Evolutionary conservation across 345 rosid genomes (phyloP), one percentile per base, ranked within the genome.

Genomic region (Tarenaya hassleriana): DNA sequence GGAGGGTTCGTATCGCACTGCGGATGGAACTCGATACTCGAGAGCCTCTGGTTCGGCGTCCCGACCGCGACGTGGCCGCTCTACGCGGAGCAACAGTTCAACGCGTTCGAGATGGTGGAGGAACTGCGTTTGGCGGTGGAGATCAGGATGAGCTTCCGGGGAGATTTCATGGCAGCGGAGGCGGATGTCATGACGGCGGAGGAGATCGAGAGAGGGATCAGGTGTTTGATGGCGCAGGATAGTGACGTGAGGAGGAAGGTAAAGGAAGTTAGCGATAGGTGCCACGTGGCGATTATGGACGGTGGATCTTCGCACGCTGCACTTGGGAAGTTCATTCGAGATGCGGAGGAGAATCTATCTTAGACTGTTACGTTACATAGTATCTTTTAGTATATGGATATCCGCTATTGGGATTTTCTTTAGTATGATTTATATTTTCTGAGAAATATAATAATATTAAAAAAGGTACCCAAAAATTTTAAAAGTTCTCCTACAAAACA

Each of bases 21-120:
- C 7, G 86, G 86, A 1, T 81, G 88, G 88, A 78, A 80, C 43
- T 83, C 92, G 0, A 66, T 21, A 0, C 17, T 80, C 3, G 88
- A 83, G 61, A 75, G 80, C 16, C 24, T 78, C 13, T 76, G 83
- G 83, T 73, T 67, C 13, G 81, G 78, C 1, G 77, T 77, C 16
- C 83, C 78, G 0, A 50, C 62, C 0, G 78, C 80, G 1, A 58
- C 76, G 0, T 77, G 85, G 83, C 94, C 88, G 19, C 56, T 64
- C 0, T 59, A 54, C n/a, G 58, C 61, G 0, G 83, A 84, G 47
- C 94, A 84, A 16, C 82, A 75, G 24, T 34, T 80, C 11, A 80
- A 80, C n/a, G 81, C 84, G 0, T 83, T 80, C 7, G 14, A 49
- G 20, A 11, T 76, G 62, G 75, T 67, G 48, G 57, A 10, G 8